Percentiles rank a stretch among this genome's conserved stretches.
phyloP scores from a whole-genome alignment of 2,329 filamentous ascomycete genomes.

The Ophiostoma tasmaniense region DNA sequence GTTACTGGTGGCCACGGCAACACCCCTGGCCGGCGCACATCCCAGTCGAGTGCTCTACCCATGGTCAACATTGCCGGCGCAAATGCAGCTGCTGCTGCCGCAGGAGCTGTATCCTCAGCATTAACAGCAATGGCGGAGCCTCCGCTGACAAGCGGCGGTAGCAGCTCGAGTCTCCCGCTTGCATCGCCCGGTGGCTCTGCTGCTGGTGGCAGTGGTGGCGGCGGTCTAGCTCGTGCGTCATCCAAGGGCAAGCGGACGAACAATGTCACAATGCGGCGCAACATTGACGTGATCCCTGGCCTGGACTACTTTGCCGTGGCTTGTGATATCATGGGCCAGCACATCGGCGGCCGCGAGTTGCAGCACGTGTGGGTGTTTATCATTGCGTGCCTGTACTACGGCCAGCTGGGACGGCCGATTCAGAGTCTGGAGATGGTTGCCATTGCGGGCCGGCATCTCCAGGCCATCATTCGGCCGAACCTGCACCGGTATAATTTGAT shows the following conservation, averaged over 20 bases:
- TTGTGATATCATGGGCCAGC: slow-evolving; percentile 74
- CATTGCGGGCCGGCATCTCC: slow-evolving; percentile 48
- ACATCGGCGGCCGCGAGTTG: slow-evolving; percentile 69
- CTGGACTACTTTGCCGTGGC: slow-evolving; percentile 84
- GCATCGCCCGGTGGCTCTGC: background rate
- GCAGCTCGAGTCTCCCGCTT: background rate
- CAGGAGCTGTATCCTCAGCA: background rate
- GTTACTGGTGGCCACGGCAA: slow-evolving; percentile 41
- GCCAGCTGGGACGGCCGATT: slow-evolving; percentile 76
- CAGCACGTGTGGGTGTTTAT: slow-evolving; percentile 79
- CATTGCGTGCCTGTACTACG: slow-evolving; percentile 79
- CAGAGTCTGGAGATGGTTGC: slow-evolving; percentile 66
- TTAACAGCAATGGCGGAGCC: background rate
- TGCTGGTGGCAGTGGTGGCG: background rate
- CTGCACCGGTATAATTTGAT: slow-evolving; percentile 27
- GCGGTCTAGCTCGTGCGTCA: background rate
- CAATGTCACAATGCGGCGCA: slow-evolving; percentile 33
- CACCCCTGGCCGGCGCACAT: slow-evolving; percentile 43
- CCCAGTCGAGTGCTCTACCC: slow-evolving; percentile 35
- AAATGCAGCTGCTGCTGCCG: background rate
- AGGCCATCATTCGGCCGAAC: slow-evolving; percentile 69
- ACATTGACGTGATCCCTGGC: slow-evolving; percentile 80
- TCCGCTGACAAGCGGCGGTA: background rate
- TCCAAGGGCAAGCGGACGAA: background rate
- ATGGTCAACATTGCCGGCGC: background rate